Evolutionary conservation across 2,329 filamentous ascomycete species (phyloP).

Genomic region (Fusarium newnesense): DNA sequence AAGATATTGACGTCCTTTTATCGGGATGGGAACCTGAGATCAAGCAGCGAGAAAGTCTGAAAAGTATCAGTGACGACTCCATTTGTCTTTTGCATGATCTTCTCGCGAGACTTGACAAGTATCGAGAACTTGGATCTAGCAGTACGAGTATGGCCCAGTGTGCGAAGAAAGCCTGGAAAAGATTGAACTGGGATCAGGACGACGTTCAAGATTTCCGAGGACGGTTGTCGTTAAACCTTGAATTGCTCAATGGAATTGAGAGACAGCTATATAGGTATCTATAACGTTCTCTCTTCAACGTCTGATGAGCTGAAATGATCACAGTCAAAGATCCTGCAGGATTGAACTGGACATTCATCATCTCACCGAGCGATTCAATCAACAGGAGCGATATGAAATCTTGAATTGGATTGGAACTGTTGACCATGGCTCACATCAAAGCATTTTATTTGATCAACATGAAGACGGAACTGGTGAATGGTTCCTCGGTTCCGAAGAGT

Average conservation of each 20-base stretch:
- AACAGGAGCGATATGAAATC: neutral
- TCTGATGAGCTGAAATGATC: neutral
- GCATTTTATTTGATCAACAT: neutral
- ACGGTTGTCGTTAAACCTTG: neutral
- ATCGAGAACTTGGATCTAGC: neutral
- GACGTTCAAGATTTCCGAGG: neutral
- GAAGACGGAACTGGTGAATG: neutral
- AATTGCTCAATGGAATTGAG: rapidly evolving
- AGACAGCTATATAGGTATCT: neutral
- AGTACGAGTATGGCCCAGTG: neutral
- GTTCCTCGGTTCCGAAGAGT: neutral
- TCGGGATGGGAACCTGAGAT: neutral
- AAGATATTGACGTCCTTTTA: neutral
- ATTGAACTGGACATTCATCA: neutral
- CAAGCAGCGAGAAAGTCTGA: neutral
- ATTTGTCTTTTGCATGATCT: neutral
- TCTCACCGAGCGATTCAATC: neutral
- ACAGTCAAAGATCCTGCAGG: neutral
- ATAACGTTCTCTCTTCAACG: rapidly evolving
- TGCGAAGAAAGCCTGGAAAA: neutral
- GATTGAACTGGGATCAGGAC: neutral
- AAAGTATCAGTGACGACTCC: neutral
- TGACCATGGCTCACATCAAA: neutral
- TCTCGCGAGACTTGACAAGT: neutral
- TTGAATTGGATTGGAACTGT: neutral